Percentiles rank a stretch among this genome's conserved stretches.
phyloP scores from a whole-genome alignment of 2,329 filamentous ascomycete genomes.

The Pestalotiopsis sp. region DNA sequence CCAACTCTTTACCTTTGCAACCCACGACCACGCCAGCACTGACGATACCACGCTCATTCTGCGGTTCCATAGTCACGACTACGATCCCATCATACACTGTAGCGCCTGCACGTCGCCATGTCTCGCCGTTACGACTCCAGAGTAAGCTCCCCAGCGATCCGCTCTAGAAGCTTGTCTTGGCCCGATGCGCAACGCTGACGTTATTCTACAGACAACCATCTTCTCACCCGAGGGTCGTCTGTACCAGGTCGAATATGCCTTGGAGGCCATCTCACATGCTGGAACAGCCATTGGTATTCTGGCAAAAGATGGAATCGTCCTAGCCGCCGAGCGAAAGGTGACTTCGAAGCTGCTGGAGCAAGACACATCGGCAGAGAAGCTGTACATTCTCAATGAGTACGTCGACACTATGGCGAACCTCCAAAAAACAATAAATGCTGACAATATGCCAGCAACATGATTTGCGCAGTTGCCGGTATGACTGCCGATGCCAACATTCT shows the following conservation, averaged over 20 bases:
- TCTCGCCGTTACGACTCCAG: slow-evolving; percentile 97
- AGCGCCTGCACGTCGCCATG: slow-evolving; percentile 59
- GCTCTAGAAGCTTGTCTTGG: slow-evolving; percentile 14
- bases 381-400: slow-evolving; percentile 98
- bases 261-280: slow-evolving; percentile 98
- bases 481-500: slow-evolving; percentile 99
- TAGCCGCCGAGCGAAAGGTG: slow-evolving; percentile 97
- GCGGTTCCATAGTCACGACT: neutral
- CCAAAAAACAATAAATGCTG: neutral
- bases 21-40: neutral
- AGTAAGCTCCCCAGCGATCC: slow-evolving; percentile 57
- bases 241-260: slow-evolving; percentile 98
- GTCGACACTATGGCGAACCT: slow-evolving; percentile 32
- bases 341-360: slow-evolving; percentile 99
- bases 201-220: slow-evolving; percentile 80
- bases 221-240: slow-evolving; percentile 98
- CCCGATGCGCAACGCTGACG: slow-evolving; percentile 22
- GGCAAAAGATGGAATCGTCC: slow-evolving; percentile 96
- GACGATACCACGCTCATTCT: neutral
- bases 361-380: slow-evolving; percentile 99
- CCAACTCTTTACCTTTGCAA: neutral
- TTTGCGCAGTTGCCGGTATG: slow-evolving; percentile 98
- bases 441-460: slow-evolving; percentile 81
- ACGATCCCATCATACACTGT: neutral
- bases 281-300: slow-evolving; percentile 96